Evolutionary conservation across 2,329 filamentous ascomycete species (phyloP), one percentile per base, ranked within the genome.

Genomic region (Colletotrichum sp.): DNA sequence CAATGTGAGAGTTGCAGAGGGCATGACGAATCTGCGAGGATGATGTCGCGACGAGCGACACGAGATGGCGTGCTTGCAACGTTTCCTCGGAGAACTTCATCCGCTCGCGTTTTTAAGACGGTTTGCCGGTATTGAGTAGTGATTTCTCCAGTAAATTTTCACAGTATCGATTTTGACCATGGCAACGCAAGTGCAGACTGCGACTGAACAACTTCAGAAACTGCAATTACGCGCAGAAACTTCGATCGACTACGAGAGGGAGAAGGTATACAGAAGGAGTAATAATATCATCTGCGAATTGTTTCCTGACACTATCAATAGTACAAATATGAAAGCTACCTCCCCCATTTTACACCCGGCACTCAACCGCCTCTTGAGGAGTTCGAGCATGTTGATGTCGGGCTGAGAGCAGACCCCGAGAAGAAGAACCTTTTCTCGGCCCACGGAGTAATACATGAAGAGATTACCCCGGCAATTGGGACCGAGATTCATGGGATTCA

Each of bases 351-450:
- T 24, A 67, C 65, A 16, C 48, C 65, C 1, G 65, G 65, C 8
- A 34, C 32, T 21, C 48, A 67, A 16, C 56, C 91, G 70, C 90
- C 92, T n/a, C 85, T 92, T 13, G 85, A 91, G 77, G 88, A 87
- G 1, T 94, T 93, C 77, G 88, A 92, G 78, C 91, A 93, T 78
- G 88, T 88, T 71, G 92, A 94, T 71, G 92, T 92, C 78, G 93
- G 92, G 72, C 90, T 91, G 78, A 91, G 93, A 78, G 92, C 92
- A 32, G 91, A 94, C 78, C 84, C 88, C 16, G 83, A 84, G 3
- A 93, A 92, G 79, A 87, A 88, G 1, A 91, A 93, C 77, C 88
- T 94, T 9, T 83, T 94, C 3, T 12, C n/a, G 6, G 64, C 43
- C 16, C 18, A 43, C 4, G 43, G 30, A 5, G 60, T 65, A 4